Percentiles rank a stretch among this genome's conserved stretches.
Conservation (phyloP, 345 rosid species). For the Eucalyptus curtisii region DNA sequence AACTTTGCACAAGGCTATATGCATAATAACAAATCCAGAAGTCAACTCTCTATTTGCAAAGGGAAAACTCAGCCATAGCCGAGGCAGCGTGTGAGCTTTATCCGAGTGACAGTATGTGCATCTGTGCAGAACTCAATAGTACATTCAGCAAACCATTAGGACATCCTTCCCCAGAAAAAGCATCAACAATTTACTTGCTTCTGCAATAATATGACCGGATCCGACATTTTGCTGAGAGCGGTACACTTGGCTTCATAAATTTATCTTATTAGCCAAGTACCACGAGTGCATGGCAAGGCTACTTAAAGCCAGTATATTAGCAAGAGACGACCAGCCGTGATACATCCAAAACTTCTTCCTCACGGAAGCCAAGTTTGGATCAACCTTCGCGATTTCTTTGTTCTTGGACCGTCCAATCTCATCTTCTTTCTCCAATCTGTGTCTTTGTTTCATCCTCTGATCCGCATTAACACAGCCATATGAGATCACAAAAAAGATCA, state of each 20-base stretch:
- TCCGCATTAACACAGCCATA: not conserved
- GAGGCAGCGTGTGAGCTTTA: not conserved
- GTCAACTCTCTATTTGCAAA: not conserved
- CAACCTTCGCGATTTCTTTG: constrained; percentile 51
- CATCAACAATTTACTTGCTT: not conserved
- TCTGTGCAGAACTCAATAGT: not conserved
- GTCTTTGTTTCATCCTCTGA: constrained; percentile 98
- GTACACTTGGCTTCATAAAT: constrained; percentile 26
- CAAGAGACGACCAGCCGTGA: constrained; percentile 83
- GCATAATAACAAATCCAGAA: not conserved
- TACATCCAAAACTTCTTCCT: constrained; percentile 96
- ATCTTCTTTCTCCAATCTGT: constrained; percentile 76
- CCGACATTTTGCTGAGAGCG: not conserved
- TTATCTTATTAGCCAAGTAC: constrained; percentile 86
- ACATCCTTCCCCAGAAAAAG: not conserved
- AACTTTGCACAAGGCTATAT: not conserved
- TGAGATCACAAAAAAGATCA: not conserved
- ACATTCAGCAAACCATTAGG: not conserved
- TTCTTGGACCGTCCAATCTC: constrained; percentile 87
- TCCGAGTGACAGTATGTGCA: not conserved
- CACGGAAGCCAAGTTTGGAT: constrained; percentile 85
- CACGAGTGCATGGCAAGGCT: constrained; percentile 96
- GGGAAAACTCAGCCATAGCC: not conserved
- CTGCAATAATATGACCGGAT: not conserved
- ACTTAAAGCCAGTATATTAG: constrained; percentile 82